Conservation (phyloP, 805 yeast species). For the Candida palmyrensis region DNA sequence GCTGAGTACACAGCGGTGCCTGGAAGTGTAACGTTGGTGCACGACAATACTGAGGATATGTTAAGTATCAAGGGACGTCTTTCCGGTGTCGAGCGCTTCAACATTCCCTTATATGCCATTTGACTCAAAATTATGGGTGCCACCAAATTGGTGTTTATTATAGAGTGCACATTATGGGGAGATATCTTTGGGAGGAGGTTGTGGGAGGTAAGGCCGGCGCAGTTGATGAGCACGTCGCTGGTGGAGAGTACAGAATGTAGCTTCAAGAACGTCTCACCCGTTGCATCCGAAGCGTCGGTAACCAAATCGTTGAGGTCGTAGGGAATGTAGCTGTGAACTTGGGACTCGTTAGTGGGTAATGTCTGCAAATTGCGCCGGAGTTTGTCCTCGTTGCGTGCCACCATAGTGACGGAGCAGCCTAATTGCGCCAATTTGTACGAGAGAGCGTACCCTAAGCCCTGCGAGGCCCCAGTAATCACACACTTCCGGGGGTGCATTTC, state of each 20-base stretch:
- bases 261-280: slow-evolving; percentile 2
- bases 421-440: slow-evolving; percentile 43
- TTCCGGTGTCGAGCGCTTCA: slow-evolving; percentile 21
- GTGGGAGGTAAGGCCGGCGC: slow-evolving; percentile 65
- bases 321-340: slow-evolving; percentile 24
- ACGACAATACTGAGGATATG: slow-evolving; percentile 60
- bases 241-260: slow-evolving; percentile 22
- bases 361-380: slow-evolving; percentile 22
- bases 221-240: slow-evolving; percentile 48
- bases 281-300: slow-evolving; percentile 13
- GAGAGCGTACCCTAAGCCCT: slow-evolving; percentile 60
- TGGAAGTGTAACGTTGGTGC: slow-evolving; percentile 26
- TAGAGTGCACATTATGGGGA: slow-evolving; percentile 33
- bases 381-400: slow-evolving; percentile 41
- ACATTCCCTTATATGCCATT: slow-evolving; percentile 46
- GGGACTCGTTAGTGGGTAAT: slow-evolving; percentile 12
- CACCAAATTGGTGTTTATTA: slow-evolving; percentile 52
- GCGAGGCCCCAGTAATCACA: slow-evolving; percentile 63
- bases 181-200: slow-evolving; percentile 43
- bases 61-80: slow-evolving; percentile 44
- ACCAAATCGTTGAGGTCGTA: slow-evolving; percentile 25
- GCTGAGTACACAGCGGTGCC: slow-evolving; percentile 70
- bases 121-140: slow-evolving; percentile 60
- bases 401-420: slow-evolving; percentile 49
- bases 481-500: slow-evolving; percentile 32